Evolutionary conservation across 352 stramenopile species (phyloP).

Genomic region (Phytophthora capsici): DNA sequence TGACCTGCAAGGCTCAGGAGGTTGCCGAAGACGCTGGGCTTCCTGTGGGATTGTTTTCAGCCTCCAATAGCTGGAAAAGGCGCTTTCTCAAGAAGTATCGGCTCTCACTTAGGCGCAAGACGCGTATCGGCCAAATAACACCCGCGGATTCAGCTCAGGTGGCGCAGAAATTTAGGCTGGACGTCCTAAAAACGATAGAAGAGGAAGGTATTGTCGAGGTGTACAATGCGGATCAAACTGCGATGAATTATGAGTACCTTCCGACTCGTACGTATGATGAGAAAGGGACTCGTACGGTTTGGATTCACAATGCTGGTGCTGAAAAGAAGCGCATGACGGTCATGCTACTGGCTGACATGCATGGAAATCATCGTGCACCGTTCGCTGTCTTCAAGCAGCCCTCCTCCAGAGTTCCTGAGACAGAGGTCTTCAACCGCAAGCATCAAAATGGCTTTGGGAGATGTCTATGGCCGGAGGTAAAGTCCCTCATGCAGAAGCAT

Average conservation of each 20-base stretch:
- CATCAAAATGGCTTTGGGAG: slow-evolving; percentile 29
- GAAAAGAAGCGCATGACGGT: slow-evolving; percentile 29
- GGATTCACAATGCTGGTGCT: slow-evolving; percentile 16
- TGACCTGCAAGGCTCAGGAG: too few relatives aligned
- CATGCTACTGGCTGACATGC: slow-evolving; percentile 16
- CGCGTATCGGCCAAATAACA: slow-evolving; percentile 8
- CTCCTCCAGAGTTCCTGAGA: neutral
- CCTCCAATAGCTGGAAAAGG: slow-evolving; percentile 1
- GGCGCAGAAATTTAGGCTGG: neutral
- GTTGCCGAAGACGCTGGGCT: neutral
- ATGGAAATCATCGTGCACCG: slow-evolving; percentile 9
- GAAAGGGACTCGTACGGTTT: slow-evolving; percentile 11
- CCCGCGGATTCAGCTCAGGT: neutral
- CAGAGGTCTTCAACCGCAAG: slow-evolving; percentile 4
- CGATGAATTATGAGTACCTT: slow-evolving; percentile 33
- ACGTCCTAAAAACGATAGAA: neutral
- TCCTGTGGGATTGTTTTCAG: neutral
- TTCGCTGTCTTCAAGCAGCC: slow-evolving; percentile 30
- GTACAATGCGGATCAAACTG: slow-evolving; percentile 34
- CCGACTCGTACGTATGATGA: slow-evolving; percentile 19
- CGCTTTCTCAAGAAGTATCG: slow-evolving; percentile 7
- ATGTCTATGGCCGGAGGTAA: slow-evolving; percentile 19
- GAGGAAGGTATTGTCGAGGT: slow-evolving; percentile 13
- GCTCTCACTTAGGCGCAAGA: slow-evolving; percentile 4
- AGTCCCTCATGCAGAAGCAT: neutral